Conservation (phyloP, 2,329 filamentous ascomycete species). For the Fusarium fracticaudum region DNA sequence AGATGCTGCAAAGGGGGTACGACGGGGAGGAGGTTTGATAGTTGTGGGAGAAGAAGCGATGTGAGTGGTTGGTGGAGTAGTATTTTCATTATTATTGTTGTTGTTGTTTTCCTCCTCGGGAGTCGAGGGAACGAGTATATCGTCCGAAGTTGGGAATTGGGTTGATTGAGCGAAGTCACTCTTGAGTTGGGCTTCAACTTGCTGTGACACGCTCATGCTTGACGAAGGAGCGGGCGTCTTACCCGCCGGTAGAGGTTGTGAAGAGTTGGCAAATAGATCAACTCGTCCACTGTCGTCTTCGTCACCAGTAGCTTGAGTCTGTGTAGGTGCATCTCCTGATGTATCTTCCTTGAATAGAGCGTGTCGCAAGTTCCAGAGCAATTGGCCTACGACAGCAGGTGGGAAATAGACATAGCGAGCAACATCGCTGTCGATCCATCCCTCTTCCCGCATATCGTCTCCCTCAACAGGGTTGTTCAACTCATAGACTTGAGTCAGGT, state of each 20-base stretch:
- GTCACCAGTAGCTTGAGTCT: slow-evolving; percentile 10
- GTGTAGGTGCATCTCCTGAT: slow-evolving; percentile 34
- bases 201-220: slow-evolving; percentile 58
- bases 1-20: slow-evolving; percentile 14
- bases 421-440: slow-evolving; percentile 63
- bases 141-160: slow-evolving; percentile 45
- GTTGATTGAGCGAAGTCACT: slow-evolving; percentile 57
- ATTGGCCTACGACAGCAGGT: slow-evolving; percentile 65
- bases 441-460: slow-evolving; percentile 61
- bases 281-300: slow-evolving; percentile 30
- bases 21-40: slow-evolving; percentile 34
- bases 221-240: slow-evolving; percentile 34
- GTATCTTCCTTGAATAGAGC: slow-evolving; percentile 53
- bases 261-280: slow-evolving; percentile 35
- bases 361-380: slow-evolving; percentile 67
- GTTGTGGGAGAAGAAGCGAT: slow-evolving; percentile 14
- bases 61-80: slow-evolving; percentile 26
- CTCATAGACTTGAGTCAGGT: slow-evolving; percentile 62
- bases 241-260: slow-evolving; percentile 10
- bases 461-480: slow-evolving; percentile 68
- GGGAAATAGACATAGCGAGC: slow-evolving; percentile 63
- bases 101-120: slow-evolving; percentile 34
- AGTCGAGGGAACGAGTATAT: slow-evolving; percentile 49
- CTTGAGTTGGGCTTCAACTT: slow-evolving; percentile 61
- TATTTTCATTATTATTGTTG: slow-evolving; percentile 2